Evolutionary conservation across 1,284 basidiomycete genomes (phyloP), one percentile per base, ranked within the genome.

Genomic region (Ceratobasidium sp.): DNA sequence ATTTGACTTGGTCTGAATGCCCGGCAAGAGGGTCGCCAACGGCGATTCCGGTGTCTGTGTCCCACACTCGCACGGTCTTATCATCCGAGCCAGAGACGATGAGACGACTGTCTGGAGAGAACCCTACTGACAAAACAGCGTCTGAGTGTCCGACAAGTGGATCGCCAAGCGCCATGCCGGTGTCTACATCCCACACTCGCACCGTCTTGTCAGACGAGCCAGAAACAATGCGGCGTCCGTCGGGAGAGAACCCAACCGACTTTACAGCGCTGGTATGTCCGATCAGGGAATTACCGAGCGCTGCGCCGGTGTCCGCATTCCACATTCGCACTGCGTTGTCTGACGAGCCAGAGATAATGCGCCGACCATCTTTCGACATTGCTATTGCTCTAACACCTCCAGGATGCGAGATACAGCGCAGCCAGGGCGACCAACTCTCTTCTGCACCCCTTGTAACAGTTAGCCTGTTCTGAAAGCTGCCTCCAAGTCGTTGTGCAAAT

Each of bases 31-130:
- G 16, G 16, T 54, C 50, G 41, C 18, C 21, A n/a, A 73, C 16
- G 3, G 32, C 8, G 5, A 44, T n/a, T 30, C 71, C 59, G 6
- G 16, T 64, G n/a, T 41, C 38, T 6, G 38, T 30, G 30, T 57
- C 55, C 72, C 72, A 73, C 7, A 67, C 23, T 23, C 63, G 64
- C 16, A 73, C 38, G 8, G 72, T 67, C 14, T 47, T 4, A 46
- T 73, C 63, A 4, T 9, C 4, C 5, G 72, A 54, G 47, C 72
- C 62, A 4, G 72, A 73, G 23, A 67, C 63, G 21, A 73, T 18
- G 9, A 32, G 49, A 18, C 7, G 9, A 9, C 63, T 35, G 38
- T 67, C 62, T 7, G 72, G 72, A 9, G 72, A 73, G 63, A 55
- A 73, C 11, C 35, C 63, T 9, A 73, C 49, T 4, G 72, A 67